phyloP scores from a whole-genome alignment of 2,329 filamentous ascomycete genomes.

The Penicillium freii region DNA sequence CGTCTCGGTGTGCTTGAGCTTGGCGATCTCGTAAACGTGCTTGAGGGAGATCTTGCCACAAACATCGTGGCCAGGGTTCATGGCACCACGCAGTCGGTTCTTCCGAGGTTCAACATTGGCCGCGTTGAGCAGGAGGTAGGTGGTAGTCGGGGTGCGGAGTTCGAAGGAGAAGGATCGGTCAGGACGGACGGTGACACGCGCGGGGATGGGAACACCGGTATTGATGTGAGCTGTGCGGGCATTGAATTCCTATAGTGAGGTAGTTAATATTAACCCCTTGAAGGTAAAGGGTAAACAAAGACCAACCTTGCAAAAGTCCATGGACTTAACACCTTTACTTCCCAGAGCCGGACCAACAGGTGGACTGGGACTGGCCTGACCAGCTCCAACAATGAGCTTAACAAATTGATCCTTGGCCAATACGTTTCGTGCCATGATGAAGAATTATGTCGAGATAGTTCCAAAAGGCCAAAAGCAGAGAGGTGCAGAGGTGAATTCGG shows the following conservation, averaged over 20 bases:
- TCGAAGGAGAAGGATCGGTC: constrained; percentile 94
- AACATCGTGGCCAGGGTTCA: constrained; percentile 69
- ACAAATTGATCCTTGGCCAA: constrained; percentile 70
- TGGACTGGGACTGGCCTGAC: constrained; percentile 89
- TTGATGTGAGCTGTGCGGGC: constrained; percentile 83
- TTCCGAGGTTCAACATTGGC: constrained; percentile 71
- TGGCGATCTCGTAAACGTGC: constrained; percentile 96
- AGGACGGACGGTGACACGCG: constrained; percentile 84
- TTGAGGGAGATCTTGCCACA: constrained; percentile 89
- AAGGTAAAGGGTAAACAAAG: not conserved
- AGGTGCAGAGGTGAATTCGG: constrained; percentile 7
- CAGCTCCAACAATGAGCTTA: constrained; percentile 95
- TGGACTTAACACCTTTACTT: constrained; percentile 97
- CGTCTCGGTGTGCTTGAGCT: constrained; percentile 82
- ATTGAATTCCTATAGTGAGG: constrained; percentile 80
- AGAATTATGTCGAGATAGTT: not conserved
- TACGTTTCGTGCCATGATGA: constrained; percentile 53
- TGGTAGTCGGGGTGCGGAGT: constrained; percentile 88
- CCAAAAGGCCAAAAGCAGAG: not conserved
- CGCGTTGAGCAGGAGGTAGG: constrained; percentile 81
- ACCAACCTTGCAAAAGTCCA: constrained; percentile 97
- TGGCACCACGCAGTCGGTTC: constrained; percentile 71
- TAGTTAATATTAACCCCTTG: not conserved
- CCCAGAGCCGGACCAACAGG: constrained; percentile 94
- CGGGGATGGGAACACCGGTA: constrained; percentile 81